Evolutionary conservation across 108 stramenopile genomes (phyloP), one percentile per base, ranked within the genome.

Genomic region (Mediolabrus comicus): DNA sequence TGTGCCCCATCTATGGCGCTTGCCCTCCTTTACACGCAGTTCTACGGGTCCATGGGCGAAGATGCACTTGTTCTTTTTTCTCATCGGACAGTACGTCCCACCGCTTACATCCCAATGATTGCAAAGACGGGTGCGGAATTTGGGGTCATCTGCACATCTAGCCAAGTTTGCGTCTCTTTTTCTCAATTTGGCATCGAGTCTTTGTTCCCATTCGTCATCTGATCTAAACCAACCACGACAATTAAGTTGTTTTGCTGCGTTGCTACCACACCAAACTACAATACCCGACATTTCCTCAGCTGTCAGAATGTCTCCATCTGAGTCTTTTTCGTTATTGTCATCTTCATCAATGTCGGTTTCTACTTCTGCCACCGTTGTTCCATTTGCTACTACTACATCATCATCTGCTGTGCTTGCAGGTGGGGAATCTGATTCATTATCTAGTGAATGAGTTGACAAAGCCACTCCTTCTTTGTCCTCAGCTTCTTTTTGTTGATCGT

Each of bases 1-100:
- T 62, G 85, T 92, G 30, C 96, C 96, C 97, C 97, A 98, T 36
- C 95, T 68, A 71, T 88, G 81, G 51, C 80, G 70, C 75, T 96
- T 96, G 22, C 87, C 87, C 61, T 95, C 95, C 62, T 96, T 96
- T 25, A 98, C 94, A 30, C 97, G 84, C 54, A 98, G 80, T 74
- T 98, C 97, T 7, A 90, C 81, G 3, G 96, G 96, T 16, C 95
- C 94, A 76, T 98, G 97, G 7, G 97, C 97, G 71, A 98, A 98
- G 43, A 94, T 85, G 67, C 97, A 98, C 69, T 95, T 97, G 67
- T 84, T 88, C 79, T 89, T 92, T 64, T 84, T 87, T 22, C 87
- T 79, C 96, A 97, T 98, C 0, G 97, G 90, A 41, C 96, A 97
- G 62, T 67, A 70, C 30, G 84, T 87, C 19, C 97, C 97, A 14